Conservation (phyloP, 2,329 filamentous ascomycete species). For the Clonostachys sp. region DNA sequence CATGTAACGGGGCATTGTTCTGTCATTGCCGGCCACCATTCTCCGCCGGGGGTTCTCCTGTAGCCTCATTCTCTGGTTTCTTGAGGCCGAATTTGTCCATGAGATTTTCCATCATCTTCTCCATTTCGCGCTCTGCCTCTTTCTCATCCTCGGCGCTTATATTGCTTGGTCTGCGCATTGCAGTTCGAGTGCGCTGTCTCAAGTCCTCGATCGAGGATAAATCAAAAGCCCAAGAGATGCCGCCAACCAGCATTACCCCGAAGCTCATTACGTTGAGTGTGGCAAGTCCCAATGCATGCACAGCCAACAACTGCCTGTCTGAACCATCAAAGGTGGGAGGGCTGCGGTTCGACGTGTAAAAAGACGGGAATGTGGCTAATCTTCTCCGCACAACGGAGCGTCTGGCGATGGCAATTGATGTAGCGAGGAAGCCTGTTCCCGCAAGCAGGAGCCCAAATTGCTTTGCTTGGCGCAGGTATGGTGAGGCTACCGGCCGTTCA, state of each 20-base stretch:
- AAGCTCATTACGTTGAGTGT: conserved; percentile 81
- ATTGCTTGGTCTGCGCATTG: conserved; percentile 21
- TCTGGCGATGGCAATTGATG: conserved; percentile 68
- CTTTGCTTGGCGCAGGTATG: conserved; percentile 40
- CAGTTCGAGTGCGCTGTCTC: conserved; percentile 39
- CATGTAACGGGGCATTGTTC: no score
- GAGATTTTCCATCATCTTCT: conserved; percentile 41
- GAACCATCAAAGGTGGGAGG: conserved; percentile 14
- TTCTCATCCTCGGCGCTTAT: conserved; percentile 45
- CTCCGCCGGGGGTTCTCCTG: no score
- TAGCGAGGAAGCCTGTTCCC: conserved; percentile 69
- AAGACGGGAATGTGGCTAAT: conserved; percentile 59
- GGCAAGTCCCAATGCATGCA: conserved; percentile 79
- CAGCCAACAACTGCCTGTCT: conserved; percentile 44
- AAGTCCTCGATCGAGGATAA: conserved; percentile 67
- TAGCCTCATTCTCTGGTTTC: neutral
- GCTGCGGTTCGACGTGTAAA: conserved; percentile 59
- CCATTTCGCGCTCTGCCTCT: conserved; percentile 59
- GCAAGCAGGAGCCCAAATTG: conserved; percentile 69
- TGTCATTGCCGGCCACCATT: no score
- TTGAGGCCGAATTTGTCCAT: neutral
- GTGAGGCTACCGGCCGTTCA: conserved; percentile 23
- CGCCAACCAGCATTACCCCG: conserved; percentile 70
- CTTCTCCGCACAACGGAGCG: conserved; percentile 64
- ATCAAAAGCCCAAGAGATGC: conserved; percentile 71